phyloP scores from a whole-genome alignment of 2,329 filamentous ascomycete genomes.

The Colletotrichum nymphaeae region DNA sequence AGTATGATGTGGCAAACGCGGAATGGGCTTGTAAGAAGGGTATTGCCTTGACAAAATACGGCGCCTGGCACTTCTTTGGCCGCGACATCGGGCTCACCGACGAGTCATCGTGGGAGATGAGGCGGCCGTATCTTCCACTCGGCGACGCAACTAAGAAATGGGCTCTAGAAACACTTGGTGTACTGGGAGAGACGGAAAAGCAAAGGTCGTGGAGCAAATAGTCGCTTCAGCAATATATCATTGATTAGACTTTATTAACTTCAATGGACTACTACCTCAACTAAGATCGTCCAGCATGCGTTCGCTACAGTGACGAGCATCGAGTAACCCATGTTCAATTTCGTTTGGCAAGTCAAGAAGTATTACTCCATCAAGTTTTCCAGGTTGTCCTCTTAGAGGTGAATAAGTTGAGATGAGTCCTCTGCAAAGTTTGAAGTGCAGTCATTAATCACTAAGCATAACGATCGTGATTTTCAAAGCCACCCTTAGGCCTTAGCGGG shows the following conservation, averaged over 20 bases:
- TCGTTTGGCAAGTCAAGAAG: no score
- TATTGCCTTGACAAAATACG: conserved; percentile 59
- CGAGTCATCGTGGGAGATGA: conserved; percentile 51
- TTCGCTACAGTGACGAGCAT: no score
- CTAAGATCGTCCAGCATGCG: no score
- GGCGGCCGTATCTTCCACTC: conserved; percentile 54
- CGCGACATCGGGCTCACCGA: conserved; percentile 48
- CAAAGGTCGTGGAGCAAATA: conserved; percentile 25
- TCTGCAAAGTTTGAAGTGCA: no score
- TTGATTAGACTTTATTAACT: background rate
- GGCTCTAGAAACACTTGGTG: conserved; percentile 53
- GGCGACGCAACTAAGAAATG: conserved; percentile 52
- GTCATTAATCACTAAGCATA: no score
- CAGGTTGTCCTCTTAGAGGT: no score
- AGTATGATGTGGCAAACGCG: conserved; percentile 56
- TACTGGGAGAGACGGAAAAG: conserved; percentile 48
- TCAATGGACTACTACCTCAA: background rate
- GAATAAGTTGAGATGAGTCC: no score
- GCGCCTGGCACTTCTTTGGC: conserved; percentile 55
- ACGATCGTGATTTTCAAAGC: no score
- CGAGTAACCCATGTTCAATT: no score
- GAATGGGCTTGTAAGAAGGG: conserved; percentile 64
- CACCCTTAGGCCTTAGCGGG: background rate
- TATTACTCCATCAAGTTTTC: no score
- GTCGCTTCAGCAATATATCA: background rate